These are phyloP conservation scores for Botrytis byssoidea DNA, from an alignment of 2,329 filamentous ascomycete genomes.

Conservation along the genomic window DNA sequence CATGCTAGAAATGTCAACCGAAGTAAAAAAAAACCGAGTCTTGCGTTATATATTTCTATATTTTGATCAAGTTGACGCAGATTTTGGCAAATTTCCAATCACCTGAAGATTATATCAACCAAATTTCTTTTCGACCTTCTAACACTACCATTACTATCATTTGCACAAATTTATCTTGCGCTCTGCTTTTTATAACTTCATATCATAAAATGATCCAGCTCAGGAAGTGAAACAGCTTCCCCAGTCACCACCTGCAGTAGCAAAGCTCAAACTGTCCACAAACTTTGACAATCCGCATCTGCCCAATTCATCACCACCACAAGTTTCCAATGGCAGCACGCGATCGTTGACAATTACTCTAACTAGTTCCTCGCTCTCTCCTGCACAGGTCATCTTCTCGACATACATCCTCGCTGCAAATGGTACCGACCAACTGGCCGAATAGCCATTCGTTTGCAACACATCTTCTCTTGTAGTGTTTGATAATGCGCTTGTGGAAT, in stretches of 20 bases:
- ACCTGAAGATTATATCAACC: not conserved
- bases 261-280: slow-evolving; percentile 73
- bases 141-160: not conserved
- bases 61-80: not conserved
- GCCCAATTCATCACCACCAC: slow-evolving; percentile 67
- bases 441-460: slow-evolving; percentile 62
- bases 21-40: not conserved
- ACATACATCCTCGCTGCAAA: slow-evolving; percentile 81
- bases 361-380: slow-evolving; percentile 65
- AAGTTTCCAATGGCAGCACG: slow-evolving; percentile 69
- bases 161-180: not conserved
- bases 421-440: slow-evolving; percentile 75
- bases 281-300: slow-evolving; percentile 69
- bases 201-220: not conserved
- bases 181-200: not conserved
- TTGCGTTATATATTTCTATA: not conserved
- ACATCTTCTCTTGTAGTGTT: slow-evolving; percentile 51
- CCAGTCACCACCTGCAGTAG: slow-evolving; percentile 71
- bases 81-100: not conserved
- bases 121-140: not conserved
- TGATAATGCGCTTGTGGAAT: slow-evolving; percentile 56
- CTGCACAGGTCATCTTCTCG: slow-evolving; percentile 75
- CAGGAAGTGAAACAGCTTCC: slow-evolving; percentile 53
- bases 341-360: slow-evolving; percentile 81
- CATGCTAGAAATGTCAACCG: slow-evolving; percentile 6